A percentile compares a stretch with the other conserved stretches of the same genome.
phyloP scores from a whole-genome alignment of 23 red algal genomes.

The Gracilaria domingensis region DNA sequence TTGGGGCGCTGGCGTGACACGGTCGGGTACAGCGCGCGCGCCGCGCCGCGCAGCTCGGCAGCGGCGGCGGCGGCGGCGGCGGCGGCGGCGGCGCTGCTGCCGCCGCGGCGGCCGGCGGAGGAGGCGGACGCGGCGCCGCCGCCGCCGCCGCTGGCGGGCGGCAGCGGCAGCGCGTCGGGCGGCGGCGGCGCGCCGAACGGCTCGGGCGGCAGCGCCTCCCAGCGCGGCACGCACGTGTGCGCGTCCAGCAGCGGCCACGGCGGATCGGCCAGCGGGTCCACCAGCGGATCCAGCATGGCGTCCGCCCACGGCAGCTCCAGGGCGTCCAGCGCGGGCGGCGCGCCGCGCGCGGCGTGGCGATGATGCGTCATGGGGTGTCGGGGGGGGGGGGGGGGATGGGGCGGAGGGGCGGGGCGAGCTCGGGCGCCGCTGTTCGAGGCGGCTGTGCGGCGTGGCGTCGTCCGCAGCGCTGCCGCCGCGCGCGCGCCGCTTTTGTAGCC shows the following conservation, averaged over 20 bases:
- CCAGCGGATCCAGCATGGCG: slow-evolving; percentile 13
- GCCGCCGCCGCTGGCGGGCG: too few species aligned
- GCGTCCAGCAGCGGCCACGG: background rate
- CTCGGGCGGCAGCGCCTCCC: slow-evolving; percentile 23
- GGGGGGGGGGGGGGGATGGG: too few species aligned
- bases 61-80: background rate
- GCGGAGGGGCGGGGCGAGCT: too few species aligned
- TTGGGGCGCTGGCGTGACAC: slow-evolving; percentile 58
- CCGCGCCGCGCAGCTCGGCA: too few species aligned
- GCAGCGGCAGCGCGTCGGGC: too few species aligned
- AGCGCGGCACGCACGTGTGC: background rate
- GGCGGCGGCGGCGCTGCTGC: slow-evolving; percentile 2
- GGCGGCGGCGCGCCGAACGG: background rate
- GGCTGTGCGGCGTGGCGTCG: too few species aligned
- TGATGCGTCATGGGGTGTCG: slow-evolving; percentile 5
- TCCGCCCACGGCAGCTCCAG: slow-evolving; percentile 7
- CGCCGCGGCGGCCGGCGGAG: too few species aligned
- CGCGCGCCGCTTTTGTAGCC: too few species aligned
- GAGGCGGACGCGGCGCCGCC: too few species aligned
- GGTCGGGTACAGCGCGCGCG: slow-evolving; percentile 15
- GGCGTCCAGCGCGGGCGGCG: slow-evolving; percentile 3
- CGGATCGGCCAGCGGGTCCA: slow-evolving; percentile 12
- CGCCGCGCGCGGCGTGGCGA: background rate
- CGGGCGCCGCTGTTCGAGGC: too few species aligned
- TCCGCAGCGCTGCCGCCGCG: too few species aligned